phyloP scores from a whole-genome alignment of 345 rosid species.

The Carallia pectinifolia region DNA sequence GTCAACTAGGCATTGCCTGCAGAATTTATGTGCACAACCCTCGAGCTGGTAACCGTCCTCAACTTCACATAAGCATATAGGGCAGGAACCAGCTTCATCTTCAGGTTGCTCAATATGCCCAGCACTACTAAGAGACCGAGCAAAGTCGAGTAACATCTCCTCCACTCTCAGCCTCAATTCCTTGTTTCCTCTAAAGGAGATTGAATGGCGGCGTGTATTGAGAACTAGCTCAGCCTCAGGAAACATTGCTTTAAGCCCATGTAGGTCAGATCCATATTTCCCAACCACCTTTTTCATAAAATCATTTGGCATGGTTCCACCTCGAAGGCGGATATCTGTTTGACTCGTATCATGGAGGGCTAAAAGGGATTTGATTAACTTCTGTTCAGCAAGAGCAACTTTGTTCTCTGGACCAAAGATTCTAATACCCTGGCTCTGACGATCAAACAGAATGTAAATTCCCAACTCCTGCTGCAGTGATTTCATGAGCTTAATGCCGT shows the following conservation, averaged over 20 bases:
- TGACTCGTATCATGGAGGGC: slow-evolving; percentile 52
- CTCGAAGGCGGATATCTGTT: slow-evolving; percentile 64
- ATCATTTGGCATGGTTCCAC: slow-evolving; percentile 56
- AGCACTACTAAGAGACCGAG: slow-evolving; percentile 16
- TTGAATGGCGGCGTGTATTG: slow-evolving; percentile 53
- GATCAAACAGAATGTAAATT: slow-evolving; percentile 60
- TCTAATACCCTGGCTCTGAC: slow-evolving; percentile 43
- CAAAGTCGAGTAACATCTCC: slow-evolving; percentile 52
- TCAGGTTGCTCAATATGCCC: slow-evolving; percentile 21
- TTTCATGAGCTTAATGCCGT: slow-evolving; percentile 52
- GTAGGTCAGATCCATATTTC: slow-evolving; percentile 73
- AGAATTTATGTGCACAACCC: slow-evolving; percentile 69
- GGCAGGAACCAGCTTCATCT: slow-evolving; percentile 37
- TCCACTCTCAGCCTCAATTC: slow-evolving; percentile 63
- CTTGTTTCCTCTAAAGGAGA: slow-evolving; percentile 59
- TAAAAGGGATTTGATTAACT: slow-evolving; percentile 53
- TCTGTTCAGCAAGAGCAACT: slow-evolving; percentile 48
- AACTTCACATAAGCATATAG: slow-evolving; percentile 80
- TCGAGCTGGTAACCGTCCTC: slow-evolving; percentile 75
- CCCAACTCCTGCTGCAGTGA: slow-evolving; percentile 56
- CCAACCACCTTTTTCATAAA: slow-evolving; percentile 55
- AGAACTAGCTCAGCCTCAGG: slow-evolving; percentile 60
- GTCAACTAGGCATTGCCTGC: slow-evolving; percentile 58
- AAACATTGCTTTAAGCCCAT: slow-evolving; percentile 60
- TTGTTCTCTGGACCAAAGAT: slow-evolving; percentile 59